Evolutionary conservation across 75 land plant genomes (phyloP), one percentile per base, ranked within the genome.

Genomic region (Larix kaempferi): DNA sequence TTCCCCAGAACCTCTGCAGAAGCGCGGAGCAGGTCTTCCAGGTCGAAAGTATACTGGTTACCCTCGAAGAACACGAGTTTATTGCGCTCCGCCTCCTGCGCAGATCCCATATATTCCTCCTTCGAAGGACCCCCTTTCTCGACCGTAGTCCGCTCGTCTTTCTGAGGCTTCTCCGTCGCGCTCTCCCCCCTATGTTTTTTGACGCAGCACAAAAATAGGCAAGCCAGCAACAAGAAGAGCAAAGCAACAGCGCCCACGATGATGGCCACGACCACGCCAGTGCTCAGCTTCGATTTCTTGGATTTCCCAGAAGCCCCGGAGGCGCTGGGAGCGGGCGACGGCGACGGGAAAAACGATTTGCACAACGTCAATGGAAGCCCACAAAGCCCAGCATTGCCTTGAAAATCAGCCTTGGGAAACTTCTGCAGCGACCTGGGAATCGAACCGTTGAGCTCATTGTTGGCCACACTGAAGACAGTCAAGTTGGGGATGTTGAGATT

Each of bases 1-100:
- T 94, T 94, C 27, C 96, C 96, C 37, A 94, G 81, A 4, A 94
- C 92, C 77, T 94, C 96, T 29, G 96, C 96, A 13, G 96, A 94
- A 29, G 96, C 95, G 65, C 97, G 83, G 21, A 95, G 79, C 59
- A 95, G 75, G 77, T 95, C 98, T 27, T 95, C 98, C 33, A 94
- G 75, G 75, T 94, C 96, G 67, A 94, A 94, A 0, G 74, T 84
- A 75, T 79, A 83, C 4, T 35, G 57, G 23, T 81, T 65, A 0
- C 90, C 94, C 73, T 90, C 89, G 39, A 92, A 88, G 73, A 92
- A 94, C 6, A 86, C 86, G 75, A 94, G 82, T 79, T 95, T 95
- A 82, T 89, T 89, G 82, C 82, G 79, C 79, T 89, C 90, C n/a
- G 88, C 80, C 71, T 86, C 93, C 74, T 90, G 92, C 2, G 78